These are phyloP conservation scores for Euphorbia lathyris DNA, from an alignment of 345 rosid species.

Conservation along the genomic window DNA sequence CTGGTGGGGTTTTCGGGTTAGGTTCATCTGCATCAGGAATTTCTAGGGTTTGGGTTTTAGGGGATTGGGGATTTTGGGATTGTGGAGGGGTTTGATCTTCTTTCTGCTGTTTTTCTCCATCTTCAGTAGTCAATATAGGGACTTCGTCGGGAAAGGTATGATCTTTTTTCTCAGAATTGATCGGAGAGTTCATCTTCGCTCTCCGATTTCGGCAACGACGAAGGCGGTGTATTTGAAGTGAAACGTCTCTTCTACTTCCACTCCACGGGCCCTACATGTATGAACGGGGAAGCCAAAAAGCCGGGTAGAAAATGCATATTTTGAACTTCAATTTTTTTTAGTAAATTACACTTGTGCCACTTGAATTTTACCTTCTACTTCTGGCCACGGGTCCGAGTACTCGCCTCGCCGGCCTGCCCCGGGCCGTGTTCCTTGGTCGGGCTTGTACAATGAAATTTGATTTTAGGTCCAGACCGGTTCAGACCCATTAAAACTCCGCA, in stretches of 20 bases:
- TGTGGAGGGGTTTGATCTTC: conserved; percentile 2
- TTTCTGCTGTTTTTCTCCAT: neutral
- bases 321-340: too few relatives aligned
- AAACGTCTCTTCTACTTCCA: neutral
- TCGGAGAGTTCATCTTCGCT: neutral
- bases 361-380: too few relatives aligned
- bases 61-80: conserved; percentile 7
- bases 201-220: neutral
- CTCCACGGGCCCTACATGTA: neutral
- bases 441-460: too few relatives aligned
- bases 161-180: neutral
- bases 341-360: too few relatives aligned
- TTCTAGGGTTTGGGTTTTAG: conserved; percentile 16
- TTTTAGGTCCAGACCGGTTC: too few relatives aligned
- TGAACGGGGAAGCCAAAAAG: neutral
- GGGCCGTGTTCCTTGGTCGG: too few relatives aligned
- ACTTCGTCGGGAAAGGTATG: neutral
- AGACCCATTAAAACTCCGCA: too few relatives aligned
- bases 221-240: neutral
- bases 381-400: too few relatives aligned
- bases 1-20: neutral
- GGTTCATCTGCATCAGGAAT: conserved; percentile 15
- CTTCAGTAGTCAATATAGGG: neutral
- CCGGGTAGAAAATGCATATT: too few relatives aligned
- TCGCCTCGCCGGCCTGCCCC: too few relatives aligned